A percentile compares a stretch with the other conserved stretches of the same genome.
These are phyloP conservation scores for Podila horticola DNA, from an alignment of 192 early-diverging fungal genomes.

Conservation along the genomic window DNA sequence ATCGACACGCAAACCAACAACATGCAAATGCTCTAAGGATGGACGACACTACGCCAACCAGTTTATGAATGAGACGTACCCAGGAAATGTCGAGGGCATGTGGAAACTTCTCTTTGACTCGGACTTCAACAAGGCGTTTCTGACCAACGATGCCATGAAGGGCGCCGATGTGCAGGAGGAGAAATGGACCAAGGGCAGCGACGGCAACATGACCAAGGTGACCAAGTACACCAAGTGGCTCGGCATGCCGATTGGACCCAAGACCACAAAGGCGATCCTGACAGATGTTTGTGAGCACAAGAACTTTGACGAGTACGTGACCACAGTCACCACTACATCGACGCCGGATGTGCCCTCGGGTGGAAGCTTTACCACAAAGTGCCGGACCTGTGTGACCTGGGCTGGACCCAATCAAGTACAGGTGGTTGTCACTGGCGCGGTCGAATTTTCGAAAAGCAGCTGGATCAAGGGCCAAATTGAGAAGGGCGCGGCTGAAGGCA, in stretches of 20 bases:
- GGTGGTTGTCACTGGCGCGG: slow-evolving; percentile 54
- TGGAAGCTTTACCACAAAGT: slow-evolving; percentile 59
- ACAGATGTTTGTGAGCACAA: slow-evolving; percentile 56
- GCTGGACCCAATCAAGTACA: slow-evolving; percentile 50
- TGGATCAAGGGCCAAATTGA: slow-evolving; percentile 70
- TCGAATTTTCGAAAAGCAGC: slow-evolving; percentile 61
- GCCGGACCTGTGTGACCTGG: slow-evolving; percentile 63
- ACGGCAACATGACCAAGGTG: slow-evolving; percentile 14
- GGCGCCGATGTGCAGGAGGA: slow-evolving; percentile 49
- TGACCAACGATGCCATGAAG: slow-evolving; percentile 42
- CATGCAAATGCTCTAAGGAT: slow-evolving; percentile 50
- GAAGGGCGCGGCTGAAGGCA: slow-evolving; percentile 59
- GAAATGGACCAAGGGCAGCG: slow-evolving; percentile 14
- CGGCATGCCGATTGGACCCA: slow-evolving; percentile 47
- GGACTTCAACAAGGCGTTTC: slow-evolving; percentile 32
- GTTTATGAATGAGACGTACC: slow-evolving; percentile 38
- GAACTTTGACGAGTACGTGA: slow-evolving; percentile 56
- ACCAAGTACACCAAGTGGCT: slow-evolving; percentile 44
- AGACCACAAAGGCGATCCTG: slow-evolving; percentile 52
- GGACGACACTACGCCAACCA: slow-evolving; percentile 30
- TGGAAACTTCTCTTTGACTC: slow-evolving; percentile 54
- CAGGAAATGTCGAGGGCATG: slow-evolving; percentile 41
- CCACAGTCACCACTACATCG: slow-evolving; percentile 58
- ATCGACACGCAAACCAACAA: slow-evolving; percentile 1
- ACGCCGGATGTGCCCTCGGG: slow-evolving; percentile 70